A percentile compares a stretch with the other conserved stretches of the same genome.
These are phyloP conservation scores for Metschnikowia colocasiae DNA, from an alignment of 805 yeast genomes.

Conservation along the genomic window DNA sequence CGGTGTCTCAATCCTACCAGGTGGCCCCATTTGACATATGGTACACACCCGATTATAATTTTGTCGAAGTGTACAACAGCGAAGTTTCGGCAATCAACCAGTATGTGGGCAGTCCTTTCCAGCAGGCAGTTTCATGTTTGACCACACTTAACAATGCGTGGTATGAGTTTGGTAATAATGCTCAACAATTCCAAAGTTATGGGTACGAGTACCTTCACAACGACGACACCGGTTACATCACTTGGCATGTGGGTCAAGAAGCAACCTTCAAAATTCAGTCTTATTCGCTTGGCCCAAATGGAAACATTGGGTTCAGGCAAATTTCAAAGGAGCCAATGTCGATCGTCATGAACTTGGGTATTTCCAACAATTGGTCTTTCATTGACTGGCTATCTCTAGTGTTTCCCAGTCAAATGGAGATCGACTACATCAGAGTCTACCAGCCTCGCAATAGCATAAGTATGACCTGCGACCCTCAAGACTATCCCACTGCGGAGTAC, in stretches of 20 bases:
- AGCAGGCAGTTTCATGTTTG: constrained; percentile 85
- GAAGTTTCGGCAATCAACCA: constrained; percentile 77
- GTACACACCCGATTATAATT: constrained; percentile 88
- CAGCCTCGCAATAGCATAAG: constrained; percentile 30
- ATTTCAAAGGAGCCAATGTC: constrained; percentile 39
- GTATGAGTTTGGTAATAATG: constrained; percentile 65
- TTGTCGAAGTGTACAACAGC: constrained; percentile 64
- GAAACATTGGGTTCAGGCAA: constrained; percentile 35
- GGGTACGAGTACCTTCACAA: constrained; percentile 79
- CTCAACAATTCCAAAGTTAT: constrained; percentile 60
- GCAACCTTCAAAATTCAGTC: constrained; percentile 29
- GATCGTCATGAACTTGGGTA: constrained; percentile 37
- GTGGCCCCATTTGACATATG: constrained; percentile 92
- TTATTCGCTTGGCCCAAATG: constrained; percentile 37
- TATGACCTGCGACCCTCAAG: constrained; percentile 38
- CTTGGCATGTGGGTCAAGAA: constrained; percentile 81
- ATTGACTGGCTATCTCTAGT: constrained; percentile 33
- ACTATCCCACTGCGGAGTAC: constrained; percentile 36
- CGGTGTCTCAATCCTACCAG: constrained; percentile 90
- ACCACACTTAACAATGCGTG: constrained; percentile 76
- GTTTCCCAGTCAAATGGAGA: constrained; percentile 35
- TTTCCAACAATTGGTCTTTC: constrained; percentile 39
- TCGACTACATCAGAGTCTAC: constrained; percentile 41
- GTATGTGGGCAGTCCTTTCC: constrained; percentile 90
- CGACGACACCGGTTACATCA: constrained; percentile 62